Evolutionary conservation across 2,329 filamentous ascomycete genomes (phyloP), one percentile per base, ranked within the genome.

Genomic region (Exophiala mesophila): DNA sequence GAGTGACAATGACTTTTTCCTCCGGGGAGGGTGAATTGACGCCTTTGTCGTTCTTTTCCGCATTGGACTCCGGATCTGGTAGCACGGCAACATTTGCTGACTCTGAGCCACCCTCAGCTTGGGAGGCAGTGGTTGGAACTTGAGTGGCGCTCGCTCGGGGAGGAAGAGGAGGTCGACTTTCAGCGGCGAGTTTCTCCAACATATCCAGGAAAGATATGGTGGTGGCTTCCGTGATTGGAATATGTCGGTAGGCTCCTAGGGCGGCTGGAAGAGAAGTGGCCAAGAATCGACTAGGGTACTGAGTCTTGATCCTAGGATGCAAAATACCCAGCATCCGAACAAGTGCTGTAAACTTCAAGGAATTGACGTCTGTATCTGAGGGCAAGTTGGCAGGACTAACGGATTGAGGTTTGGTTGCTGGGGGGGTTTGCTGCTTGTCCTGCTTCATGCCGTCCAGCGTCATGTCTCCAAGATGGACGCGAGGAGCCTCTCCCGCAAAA

Each of bases 251-350:
- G 28, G 77, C 75, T 16, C 73, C 70, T 4, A 82, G 60, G 1
- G 77, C 72, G 7, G 79, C 77, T 47, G 82, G 78, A 4, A 83
- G 64, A 16, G 77, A 80, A 0, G 77, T 80, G 6, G 77, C 78
- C 10, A 83, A 65, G 53, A 83, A 83, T 1, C 78, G 72, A 53
- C 77, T 82, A 0, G 79, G 78, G 32, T 72, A 75, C 56, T 80
- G 79, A 3, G 79, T 80, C 60, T 77, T 77, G 56, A 83, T 77
- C 15, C 79, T 69, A 3, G 67, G 67, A 56, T 82, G 79, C 12
- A 83, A 63, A 8, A 74, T 69, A 1, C 74, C 67, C 2, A 83
- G 65, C 69, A 82, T 74, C 2, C 62, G 60, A 12, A 69, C 59
- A 2, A 77, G 58, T 8, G 68, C 61, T 35, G 67, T 64, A 50